Evolutionary conservation across 805 yeast species (phyloP), one percentile per base, ranked within the genome.

Genomic region (Scheffersomyces amazonensis): DNA sequence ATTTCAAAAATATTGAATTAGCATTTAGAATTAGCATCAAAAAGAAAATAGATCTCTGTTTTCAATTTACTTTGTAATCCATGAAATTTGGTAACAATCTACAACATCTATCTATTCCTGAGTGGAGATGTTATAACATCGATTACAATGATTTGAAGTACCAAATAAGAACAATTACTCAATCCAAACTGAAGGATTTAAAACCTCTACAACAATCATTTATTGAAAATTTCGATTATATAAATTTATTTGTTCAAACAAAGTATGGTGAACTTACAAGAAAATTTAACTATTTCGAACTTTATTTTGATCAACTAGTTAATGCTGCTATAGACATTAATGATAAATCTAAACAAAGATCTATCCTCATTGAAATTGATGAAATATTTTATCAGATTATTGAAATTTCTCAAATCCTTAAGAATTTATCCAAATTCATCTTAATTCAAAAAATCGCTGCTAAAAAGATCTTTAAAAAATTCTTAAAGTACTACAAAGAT

Each of bases 61-160:
- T n/a, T n/a, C n/a, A n/a, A n/a, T n/a, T n/a, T n/a, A n/a, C n/a
- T n/a, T n/a, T n/a, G n/a, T n/a, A n/a, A n/a, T n/a, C 27, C 15
- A 90, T 90, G 98, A 91, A 88, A 63, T 90, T 89, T 60, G 96
- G 96, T 36, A 71, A 78, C 30, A 89, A 84, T 52, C 71, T 90
- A 16, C 68, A 75, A 37, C 80, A 77, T 46, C 73, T 87, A 49
- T 84, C 96, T 10, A 84, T 88, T 17, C 88, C 90, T 2, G 93
- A 87, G 64, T 90, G 98, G 97, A 76, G 76, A 50, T 76, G 78
- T 44, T 83, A 87, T 61, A 88, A 90, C 58, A 71, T 90, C 29
- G 89, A 87, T 53, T 90, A 90, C 62, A 83, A 87, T 48, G 86
- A 80, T 25, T 58, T 90, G 40, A 90, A 89, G 60, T 62, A 63